Evolutionary conservation across 1,284 basidiomycete genomes (phyloP), one percentile per base, ranked within the genome.

Genomic region (Rhodotorula sp.): DNA sequence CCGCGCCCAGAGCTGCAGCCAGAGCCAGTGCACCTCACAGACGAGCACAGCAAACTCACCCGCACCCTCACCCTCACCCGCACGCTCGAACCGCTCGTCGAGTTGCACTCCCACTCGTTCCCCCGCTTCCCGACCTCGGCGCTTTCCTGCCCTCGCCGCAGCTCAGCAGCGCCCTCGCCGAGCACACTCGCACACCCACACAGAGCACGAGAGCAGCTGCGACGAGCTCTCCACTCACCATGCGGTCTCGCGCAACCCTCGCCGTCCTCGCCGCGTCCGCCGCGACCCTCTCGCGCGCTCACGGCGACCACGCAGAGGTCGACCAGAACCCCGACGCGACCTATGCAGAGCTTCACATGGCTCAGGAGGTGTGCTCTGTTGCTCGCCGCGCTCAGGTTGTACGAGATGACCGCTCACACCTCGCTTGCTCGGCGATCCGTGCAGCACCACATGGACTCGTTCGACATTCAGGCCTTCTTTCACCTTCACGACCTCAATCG

Each of bases 401-500:
- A 14, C 44, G 4, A 7, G 25, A 53, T 64, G 10, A 45, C 62
- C 9, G 44, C 49, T 44, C 23, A 17, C 17, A 16, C 27, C 17
- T 49, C 8, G 17, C 2, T 42, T 50, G 48, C 13, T 0, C 10
- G 10, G 34, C 34, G 34, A 34, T 42, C 41, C 3, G 7, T 21
- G n/a, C 68, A 76, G 74, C 77, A 78, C 64, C 77, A 78, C 57
- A 74, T 77, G 68, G 77, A 78, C 54, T 70, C 62, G n/a, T 77
- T 77, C 60, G 71, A 71, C 61, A 68, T 74, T 25, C 73, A 76
- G 61, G 74, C 78, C 56, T 79, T 79, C 74, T 79, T 79, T 71
- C 75, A 78, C 67, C 64, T 79, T 25, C 78, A 79, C 64, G 78
- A 79, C 72, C 70, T 79, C 19, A 78, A 79, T 66, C 70, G 76